A percentile compares a stretch with the other conserved stretches of the same genome.
Conservation (phyloP, 169 alveolate genomes). For the Babesia sp. region DNA sequence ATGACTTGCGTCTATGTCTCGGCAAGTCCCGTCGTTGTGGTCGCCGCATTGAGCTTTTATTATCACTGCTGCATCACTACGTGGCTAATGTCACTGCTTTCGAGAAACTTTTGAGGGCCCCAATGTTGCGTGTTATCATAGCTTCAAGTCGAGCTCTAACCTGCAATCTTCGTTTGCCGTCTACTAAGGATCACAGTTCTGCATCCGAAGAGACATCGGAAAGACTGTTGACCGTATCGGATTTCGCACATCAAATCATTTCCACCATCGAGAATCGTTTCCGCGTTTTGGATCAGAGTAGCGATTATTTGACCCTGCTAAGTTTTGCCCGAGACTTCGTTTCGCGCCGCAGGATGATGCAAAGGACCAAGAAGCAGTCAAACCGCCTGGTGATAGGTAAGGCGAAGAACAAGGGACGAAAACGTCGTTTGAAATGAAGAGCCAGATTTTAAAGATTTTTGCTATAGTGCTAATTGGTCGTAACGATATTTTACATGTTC, state of each 20-base stretch:
- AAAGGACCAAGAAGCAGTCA: neutral
- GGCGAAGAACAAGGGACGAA: neutral
- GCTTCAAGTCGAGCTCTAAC: conserved; percentile 21
- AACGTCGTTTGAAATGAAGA: neutral
- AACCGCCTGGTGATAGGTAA: neutral
- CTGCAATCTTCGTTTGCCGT: neutral
- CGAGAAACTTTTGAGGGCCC: conserved; percentile 7
- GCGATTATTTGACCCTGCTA: conserved; percentile 42
- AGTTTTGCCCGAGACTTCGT: conserved; percentile 57
- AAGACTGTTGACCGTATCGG: neutral
- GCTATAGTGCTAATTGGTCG: too few species aligned
- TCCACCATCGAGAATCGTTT: conserved; percentile 37
- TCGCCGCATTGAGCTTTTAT: conserved; percentile 16
- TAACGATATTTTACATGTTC: too few species aligned
- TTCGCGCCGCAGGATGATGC: conserved; percentile 8
- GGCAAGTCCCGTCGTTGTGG: conserved; percentile 35
- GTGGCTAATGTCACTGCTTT: neutral
- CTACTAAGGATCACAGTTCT: neutral
- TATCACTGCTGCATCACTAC: conserved; percentile 18
- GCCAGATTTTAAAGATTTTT: too few species aligned
- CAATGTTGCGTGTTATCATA: conserved; percentile 38
- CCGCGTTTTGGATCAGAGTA: neutral
- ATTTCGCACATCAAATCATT: conserved; percentile 22
- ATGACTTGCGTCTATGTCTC: conserved; percentile 31
- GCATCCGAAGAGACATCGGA: neutral